Base-by-base conservation (phyloP, 1,284 basidiomycete genomes). In the Sanghuangporus sanghuang region DNA sequence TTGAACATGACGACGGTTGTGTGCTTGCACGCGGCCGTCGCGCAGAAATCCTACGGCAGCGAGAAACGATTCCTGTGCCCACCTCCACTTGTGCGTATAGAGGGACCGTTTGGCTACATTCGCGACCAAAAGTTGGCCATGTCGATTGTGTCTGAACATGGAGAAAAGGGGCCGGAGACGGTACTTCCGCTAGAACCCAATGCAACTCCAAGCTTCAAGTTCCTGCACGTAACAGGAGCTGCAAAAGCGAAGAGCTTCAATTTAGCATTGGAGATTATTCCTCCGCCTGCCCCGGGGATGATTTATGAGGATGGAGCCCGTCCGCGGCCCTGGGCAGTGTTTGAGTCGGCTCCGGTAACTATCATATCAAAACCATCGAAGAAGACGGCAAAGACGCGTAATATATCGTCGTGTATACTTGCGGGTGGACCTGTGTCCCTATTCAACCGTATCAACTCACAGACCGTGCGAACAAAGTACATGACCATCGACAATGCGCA, bases 321-420 rank as follows among this genome's bases (percentile, higher is more conserved):
- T 53, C 75, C 75, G 66, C 88, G 90, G 64, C 75, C 89, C 57
- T 97, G 95, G 94, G 93, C 92, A 6, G 87, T 90, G 32, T 95
- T 98, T 78, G 86, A 93, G 73, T 97, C 93, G 32, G 88, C 92
- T 48, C 92, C 93, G 55, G 90, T 98, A 69, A 89, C 90, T 50
- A 94, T 97, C 77, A 96, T 98, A 72, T 97, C 95, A 70, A 98
- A 98, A 76, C 95, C 95, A 36, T 96, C 94, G 55, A 95, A 96
- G 81, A 96, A 96, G 82, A 96, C 95, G 0, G 93, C 93, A 64
- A 96, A 96, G 78, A 95, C 95, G 67, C 88, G 95, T 72, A 95
- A 95, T 72, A 92, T 95, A 71, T 88, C 92, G 9, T 95, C 92
- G 16, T 96, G 95, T 77, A 92, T 98, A 71, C 84, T 94, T 62